These are phyloP conservation scores for Teunomyces stri DNA, from an alignment of 805 yeast species.

Conservation along the genomic window DNA sequence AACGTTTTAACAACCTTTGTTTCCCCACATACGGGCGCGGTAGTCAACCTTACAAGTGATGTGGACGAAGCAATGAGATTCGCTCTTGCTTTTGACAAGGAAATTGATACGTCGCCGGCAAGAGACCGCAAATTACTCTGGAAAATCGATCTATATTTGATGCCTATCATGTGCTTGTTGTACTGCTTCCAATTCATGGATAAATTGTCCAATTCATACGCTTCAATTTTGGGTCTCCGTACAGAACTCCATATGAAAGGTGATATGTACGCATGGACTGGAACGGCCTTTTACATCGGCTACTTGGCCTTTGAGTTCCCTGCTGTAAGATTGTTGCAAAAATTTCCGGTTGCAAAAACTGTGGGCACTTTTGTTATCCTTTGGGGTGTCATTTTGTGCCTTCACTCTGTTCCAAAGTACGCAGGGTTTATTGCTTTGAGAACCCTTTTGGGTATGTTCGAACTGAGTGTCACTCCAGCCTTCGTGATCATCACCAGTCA, in stretches of 20 bases:
- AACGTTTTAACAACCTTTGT: conserved; percentile 16
- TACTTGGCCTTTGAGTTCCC: conserved; percentile 58
- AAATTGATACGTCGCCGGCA: conserved; percentile 25
- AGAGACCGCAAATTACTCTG: conserved; percentile 35
- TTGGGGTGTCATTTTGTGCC: conserved; percentile 60
- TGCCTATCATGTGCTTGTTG: conserved; percentile 49
- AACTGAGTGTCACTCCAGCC: conserved; percentile 40
- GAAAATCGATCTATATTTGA: conserved; percentile 50
- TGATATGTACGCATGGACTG: conserved; percentile 42
- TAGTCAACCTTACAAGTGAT: conserved; percentile 31
- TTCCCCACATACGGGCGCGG: conserved; percentile 16
- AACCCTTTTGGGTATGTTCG: conserved; percentile 39
- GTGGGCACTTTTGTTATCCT: conserved; percentile 47
- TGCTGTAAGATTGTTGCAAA: conserved; percentile 47
- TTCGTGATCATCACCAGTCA: conserved; percentile 36
- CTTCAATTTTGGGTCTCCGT: conserved; percentile 52
- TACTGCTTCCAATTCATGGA: conserved; percentile 61
- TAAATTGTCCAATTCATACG: conserved; percentile 50
- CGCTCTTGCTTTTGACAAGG: conserved; percentile 24
- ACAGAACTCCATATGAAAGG: conserved; percentile 46
- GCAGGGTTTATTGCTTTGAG: conserved; percentile 39
- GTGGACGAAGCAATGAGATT: conserved; percentile 48
- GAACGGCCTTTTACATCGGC: conserved; percentile 50
- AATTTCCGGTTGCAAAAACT: conserved; percentile 54
- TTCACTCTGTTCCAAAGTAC: conserved; percentile 51